A percentile compares a stretch with the other conserved stretches of the same genome.
phyloP scores from a whole-genome alignment of 257 asterid species.

The Plantago ovata region DNA sequence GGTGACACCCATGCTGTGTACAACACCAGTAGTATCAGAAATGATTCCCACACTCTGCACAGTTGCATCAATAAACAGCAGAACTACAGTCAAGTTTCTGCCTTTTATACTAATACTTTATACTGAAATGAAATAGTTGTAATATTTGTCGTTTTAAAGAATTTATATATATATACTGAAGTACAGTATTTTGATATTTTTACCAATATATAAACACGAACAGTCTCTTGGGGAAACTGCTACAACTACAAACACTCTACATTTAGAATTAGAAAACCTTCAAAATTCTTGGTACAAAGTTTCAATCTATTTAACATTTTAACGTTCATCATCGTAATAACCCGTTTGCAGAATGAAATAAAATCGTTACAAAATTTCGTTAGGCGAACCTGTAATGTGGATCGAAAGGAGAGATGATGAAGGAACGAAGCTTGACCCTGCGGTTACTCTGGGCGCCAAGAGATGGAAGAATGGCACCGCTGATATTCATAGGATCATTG shows the following conservation, averaged over 20 bases:
- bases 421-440: neutral
- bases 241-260: no score
- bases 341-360: neutral
- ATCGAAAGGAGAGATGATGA: constrained; percentile 7
- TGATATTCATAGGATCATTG: neutral
- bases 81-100: no score
- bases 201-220: no score
- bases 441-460: constrained; percentile 10
- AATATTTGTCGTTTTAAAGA: no score
- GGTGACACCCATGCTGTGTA: constrained; percentile 93
- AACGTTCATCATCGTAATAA: no score
- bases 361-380: neutral
- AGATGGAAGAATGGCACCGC: constrained; percentile 12
- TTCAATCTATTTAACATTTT: no score
- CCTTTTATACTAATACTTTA: no score
- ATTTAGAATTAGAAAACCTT: no score
- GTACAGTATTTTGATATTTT: no score
- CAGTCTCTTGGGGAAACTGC: no score
- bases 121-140: neutral
- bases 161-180: no score
- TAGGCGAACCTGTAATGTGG: constrained; percentile 8
- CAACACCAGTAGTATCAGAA: constrained; percentile 55
- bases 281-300: no score
- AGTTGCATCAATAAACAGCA: neutral
- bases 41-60: constrained; percentile 65